Base-by-base conservation (phyloP, 495 filamentous ascomycete species). In the Penicillium canariense region DNA sequence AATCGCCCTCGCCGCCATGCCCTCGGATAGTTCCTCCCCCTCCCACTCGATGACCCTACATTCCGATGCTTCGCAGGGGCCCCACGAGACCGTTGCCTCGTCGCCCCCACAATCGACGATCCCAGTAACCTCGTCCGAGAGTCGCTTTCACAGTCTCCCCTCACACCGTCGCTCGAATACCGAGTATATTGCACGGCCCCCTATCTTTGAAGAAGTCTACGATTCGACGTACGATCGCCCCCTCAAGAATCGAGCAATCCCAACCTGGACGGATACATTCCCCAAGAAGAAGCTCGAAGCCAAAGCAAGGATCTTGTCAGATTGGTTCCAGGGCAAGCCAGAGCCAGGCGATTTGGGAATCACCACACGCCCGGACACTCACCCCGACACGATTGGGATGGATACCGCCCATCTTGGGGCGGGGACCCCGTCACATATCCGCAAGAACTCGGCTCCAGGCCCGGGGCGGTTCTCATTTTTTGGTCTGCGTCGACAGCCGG, bases 291-390 rank as follows among this genome's bases (percentile, higher is more conserved):
- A 68, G 56, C 46, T 75, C 32, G 70, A 75, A 58, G 68, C 72
- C 26, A 59, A 73, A 57, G 64, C 74, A 35, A 72, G 72, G 46
- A 62, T 70, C 10, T 47, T 83, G 38, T 72, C 72, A 27, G 73
- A 69, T 35, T 80, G 79, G 78, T 83, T 83, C 50, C 71, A 76
- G 44, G 79, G 80, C 14, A 73, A 75, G 34, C 79, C 77, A 7
- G 71, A 79, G 23, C 71, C 75, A 17, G 72, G 79, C 30, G 71
- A 70, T 17, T 56, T 80, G 22, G 70, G 70, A 32, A 55, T 76
- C 30, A 58, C 50, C 53, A 61, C 61, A 56, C 23, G 49, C 28
- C 15, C 60, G 14, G 47, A 61, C 40, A 28, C 23, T 60, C 26
- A 55, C 50, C 9, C 68, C 65, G 55, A 71, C 59, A 32, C 52